A percentile compares a stretch with the other conserved stretches of the same genome.
These are phyloP conservation scores for Nannochloris sp. DNA, from an alignment of 139 green algal genomes.

Conservation along the genomic window DNA sequence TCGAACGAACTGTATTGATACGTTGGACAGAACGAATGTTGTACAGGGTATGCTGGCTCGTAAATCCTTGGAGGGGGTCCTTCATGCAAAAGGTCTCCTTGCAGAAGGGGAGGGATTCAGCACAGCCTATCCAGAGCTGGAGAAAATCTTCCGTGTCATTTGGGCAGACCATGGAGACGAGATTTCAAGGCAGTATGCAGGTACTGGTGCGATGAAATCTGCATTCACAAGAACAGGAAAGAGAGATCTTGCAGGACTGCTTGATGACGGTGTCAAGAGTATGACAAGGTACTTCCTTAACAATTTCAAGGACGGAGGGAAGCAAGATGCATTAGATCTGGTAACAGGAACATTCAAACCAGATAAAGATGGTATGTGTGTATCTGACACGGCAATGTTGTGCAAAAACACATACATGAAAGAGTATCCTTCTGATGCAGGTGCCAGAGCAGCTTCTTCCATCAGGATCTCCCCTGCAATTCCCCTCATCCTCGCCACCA, in stretches of 20 bases:
- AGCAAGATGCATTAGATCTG: conserved; percentile 81
- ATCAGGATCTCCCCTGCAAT: conserved; percentile 28
- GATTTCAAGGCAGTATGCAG: conserved; percentile 74
- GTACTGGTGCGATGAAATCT: conserved; percentile 75
- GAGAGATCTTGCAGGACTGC: conserved; percentile 58
- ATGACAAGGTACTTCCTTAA: conserved; percentile 79
- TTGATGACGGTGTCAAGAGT: conserved; percentile 78
- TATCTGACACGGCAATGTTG: not conserved
- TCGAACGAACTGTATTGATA: conserved; percentile 70
- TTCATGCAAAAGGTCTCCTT: conserved; percentile 52
- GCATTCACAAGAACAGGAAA: conserved; percentile 85
- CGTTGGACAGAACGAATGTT: conserved; percentile 67
- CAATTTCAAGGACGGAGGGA: conserved; percentile 79
- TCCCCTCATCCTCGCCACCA: conserved; percentile 5
- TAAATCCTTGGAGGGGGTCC: conserved; percentile 46
- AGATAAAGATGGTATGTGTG: not conserved
- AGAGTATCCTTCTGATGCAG: not conserved
- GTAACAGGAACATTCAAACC: conserved; percentile 35
- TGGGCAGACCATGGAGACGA: conserved; percentile 87
- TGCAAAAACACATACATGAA: no score
- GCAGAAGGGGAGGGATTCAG: conserved; percentile 26
- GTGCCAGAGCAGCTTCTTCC: not conserved
- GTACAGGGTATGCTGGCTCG: conserved; percentile 70
- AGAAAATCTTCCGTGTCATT: conserved; percentile 61
- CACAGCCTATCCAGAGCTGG: conserved; percentile 29